Evolutionary conservation across 257 asterid species (phyloP).

Genomic region (Capsicum pubescens): DNA sequence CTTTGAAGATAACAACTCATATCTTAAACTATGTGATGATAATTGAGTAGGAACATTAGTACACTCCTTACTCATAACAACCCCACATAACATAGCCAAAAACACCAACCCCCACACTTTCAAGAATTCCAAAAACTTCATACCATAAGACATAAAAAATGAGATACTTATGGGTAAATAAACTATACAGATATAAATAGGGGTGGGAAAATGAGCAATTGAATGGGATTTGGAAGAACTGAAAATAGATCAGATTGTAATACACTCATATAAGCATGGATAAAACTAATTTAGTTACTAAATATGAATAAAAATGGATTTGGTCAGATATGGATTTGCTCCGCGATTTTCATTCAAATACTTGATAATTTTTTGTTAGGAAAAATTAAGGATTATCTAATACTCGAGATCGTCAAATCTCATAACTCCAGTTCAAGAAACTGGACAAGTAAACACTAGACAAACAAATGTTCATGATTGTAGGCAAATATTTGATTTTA

Average conservation of each 20-base stretch:
- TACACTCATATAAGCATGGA: no score
- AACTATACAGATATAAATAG: background rate
- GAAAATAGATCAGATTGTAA: no score
- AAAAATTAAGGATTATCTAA: background rate
- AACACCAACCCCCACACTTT: slow-evolving; percentile 31
- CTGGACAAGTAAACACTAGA: background rate
- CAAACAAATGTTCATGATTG: background rate
- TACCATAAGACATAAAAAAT: slow-evolving; percentile 22
- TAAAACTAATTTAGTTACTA: no score
- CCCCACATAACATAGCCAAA: slow-evolving; percentile 35
- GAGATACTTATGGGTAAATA: background rate
- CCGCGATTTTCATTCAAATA: background rate
- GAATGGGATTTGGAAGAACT: no score
- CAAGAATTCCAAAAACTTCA: slow-evolving; percentile 38
- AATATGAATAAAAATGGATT: no score
- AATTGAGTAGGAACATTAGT: slow-evolving; percentile 56
- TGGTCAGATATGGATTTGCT: background rate
- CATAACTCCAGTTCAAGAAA: background rate
- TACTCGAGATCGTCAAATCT: background rate
- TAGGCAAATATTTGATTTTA: slow-evolving; percentile 16
- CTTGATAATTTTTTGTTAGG: background rate
- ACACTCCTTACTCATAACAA: slow-evolving; percentile 59
- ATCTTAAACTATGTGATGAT: slow-evolving; percentile 67
- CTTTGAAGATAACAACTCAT: slow-evolving; percentile 57
- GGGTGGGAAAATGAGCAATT: no score